These are phyloP conservation scores for Thozetella sp. DNA, from an alignment of 495 filamentous ascomycete genomes.

Conservation along the genomic window DNA sequence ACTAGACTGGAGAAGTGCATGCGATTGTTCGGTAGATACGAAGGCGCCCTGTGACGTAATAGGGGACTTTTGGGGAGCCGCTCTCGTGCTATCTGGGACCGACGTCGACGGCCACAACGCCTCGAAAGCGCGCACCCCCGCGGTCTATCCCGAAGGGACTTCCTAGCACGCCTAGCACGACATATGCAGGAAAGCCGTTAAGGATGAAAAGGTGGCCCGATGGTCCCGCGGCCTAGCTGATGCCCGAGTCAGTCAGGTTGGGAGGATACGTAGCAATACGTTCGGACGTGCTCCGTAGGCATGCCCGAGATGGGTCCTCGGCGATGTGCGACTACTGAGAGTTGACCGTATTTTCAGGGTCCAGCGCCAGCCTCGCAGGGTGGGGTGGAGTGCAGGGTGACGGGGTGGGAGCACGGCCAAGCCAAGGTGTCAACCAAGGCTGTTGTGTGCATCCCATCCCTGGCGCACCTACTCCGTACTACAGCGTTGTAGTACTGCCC, in stretches of 20 bases:
- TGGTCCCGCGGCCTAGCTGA: no score
- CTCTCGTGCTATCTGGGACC: background rate
- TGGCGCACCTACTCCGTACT: no score
- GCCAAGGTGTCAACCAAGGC: no score
- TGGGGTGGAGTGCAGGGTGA: background rate
- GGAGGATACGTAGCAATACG: background rate
- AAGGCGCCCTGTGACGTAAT: background rate
- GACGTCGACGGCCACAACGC: background rate
- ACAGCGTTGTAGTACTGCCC: no score
- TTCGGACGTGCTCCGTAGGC: background rate
- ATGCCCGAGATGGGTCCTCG: background rate
- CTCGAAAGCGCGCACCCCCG: no score
- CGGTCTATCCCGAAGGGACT: no score
- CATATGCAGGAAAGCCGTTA: no score
- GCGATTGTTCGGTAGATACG: no score
- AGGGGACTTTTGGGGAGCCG: background rate
- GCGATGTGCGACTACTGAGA: no score
- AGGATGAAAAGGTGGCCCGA: background rate
- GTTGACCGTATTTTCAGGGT: conserved; percentile 3
- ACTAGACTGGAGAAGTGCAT: no score
- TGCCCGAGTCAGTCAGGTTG: background rate
- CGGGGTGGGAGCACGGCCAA: background rate
- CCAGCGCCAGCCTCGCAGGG: background rate
- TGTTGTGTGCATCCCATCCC: no score
- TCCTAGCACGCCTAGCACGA: no score